These are phyloP conservation scores for Phalaenopsis equestris DNA, from an alignment of 106 monocot genomes.

Conservation along the genomic window DNA sequence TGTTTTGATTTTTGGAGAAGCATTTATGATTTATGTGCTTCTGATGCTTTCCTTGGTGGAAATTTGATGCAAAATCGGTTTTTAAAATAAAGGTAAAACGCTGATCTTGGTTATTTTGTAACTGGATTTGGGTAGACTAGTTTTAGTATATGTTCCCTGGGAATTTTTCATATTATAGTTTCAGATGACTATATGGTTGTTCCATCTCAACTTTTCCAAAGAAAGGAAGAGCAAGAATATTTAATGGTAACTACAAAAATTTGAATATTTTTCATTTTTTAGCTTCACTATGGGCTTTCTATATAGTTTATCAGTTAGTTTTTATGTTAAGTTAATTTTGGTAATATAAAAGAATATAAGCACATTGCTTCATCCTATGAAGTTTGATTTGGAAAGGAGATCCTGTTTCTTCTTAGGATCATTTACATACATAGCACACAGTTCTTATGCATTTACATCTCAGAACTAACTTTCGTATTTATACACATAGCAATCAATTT, in stretches of 20 bases:
- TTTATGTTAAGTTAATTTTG: not conserved
- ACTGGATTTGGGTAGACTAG: not conserved
- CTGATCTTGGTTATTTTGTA: not conserved
- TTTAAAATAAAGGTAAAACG: not conserved
- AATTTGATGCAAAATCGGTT: not conserved
- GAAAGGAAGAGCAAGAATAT: constrained; percentile 1
- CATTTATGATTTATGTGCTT: not conserved
- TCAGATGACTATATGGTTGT: not conserved
- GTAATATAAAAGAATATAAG: not conserved
- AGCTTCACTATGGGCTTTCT: not conserved
- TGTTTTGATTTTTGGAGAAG: constrained; percentile 2
- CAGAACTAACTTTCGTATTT: too few relatives aligned
- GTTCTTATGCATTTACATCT: too few relatives aligned
- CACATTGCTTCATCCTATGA: not conserved
- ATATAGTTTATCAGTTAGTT: not conserved
- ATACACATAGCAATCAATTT: too few relatives aligned
- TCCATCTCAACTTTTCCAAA: not conserved
- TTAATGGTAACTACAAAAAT: not conserved
- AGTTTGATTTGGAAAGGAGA: not conserved
- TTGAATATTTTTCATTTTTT: not conserved
- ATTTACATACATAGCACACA: too few relatives aligned
- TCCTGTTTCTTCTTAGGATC: not conserved
- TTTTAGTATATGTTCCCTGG: not conserved
- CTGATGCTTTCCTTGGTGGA: not conserved
- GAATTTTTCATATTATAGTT: not conserved